phyloP scores from a whole-genome alignment of 345 rosid genomes.

The Barbarea vulgaris region DNA sequence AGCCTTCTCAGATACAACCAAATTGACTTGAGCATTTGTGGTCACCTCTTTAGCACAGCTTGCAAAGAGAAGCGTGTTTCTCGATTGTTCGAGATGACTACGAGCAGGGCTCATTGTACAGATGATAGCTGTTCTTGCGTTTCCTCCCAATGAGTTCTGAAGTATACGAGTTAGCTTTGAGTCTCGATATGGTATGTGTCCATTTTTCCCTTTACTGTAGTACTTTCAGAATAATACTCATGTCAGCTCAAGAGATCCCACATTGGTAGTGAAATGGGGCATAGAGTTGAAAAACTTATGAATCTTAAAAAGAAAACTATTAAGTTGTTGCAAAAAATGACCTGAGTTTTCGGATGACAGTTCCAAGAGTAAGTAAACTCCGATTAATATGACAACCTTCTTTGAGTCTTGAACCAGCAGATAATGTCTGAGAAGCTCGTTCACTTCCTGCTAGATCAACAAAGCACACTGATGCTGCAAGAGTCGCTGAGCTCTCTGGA shows the following conservation, averaged over 20 bases:
- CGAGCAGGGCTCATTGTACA: constrained; percentile 90
- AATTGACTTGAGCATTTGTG: constrained; percentile 83
- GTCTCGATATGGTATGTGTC: constrained; percentile 89
- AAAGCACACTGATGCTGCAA: constrained; percentile 77
- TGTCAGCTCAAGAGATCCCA: constrained; percentile 18
- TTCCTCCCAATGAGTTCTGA: constrained; percentile 85
- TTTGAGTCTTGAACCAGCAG: constrained; percentile 79
- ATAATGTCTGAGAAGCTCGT: constrained; percentile 79
- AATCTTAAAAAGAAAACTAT: background rate
- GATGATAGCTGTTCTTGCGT: constrained; percentile 86
- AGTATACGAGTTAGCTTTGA: constrained; percentile 90
- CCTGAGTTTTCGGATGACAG: constrained; percentile 88
- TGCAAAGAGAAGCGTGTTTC: constrained; percentile 88
- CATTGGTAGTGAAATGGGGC: background rate
- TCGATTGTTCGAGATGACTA: constrained; percentile 80
- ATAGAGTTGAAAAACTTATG: background rate
- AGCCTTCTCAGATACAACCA: constrained; percentile 82
- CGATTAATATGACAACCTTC: constrained; percentile 94
- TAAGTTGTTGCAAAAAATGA: constrained; percentile 21
- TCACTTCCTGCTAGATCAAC: constrained; percentile 96
- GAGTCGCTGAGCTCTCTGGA: constrained; percentile 56
- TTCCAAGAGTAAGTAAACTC: constrained; percentile 88
- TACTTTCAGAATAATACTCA: background rate
- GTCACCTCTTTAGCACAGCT: constrained; percentile 86
- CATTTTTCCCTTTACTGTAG: constrained; percentile 77